Evolutionary conservation across 805 yeast genomes (phyloP).

Genomic region (Spathaspora arborariae): DNA sequence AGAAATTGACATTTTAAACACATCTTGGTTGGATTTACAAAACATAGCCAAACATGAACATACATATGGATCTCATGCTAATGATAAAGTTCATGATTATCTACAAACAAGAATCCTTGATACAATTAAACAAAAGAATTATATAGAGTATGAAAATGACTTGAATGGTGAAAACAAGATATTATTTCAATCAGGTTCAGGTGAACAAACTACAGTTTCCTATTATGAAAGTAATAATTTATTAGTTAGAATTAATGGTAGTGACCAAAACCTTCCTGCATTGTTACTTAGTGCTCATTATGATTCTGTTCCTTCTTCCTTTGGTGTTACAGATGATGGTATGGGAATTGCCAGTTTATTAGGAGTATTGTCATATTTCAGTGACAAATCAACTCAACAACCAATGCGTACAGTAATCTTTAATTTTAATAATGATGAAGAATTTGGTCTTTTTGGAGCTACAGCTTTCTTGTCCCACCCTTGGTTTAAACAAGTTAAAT

Average conservation of each 20-base stretch:
- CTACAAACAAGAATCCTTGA: slow-evolving; percentile 41
- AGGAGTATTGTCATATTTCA: slow-evolving; percentile 56
- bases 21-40: slow-evolving; percentile 72
- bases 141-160: slow-evolving; percentile 38
- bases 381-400: slow-evolving; percentile 28
- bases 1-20: slow-evolving; percentile 28
- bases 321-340: slow-evolving; percentile 91
- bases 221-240: slow-evolving; percentile 82
- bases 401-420: slow-evolving; percentile 73
- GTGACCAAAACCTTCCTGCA: slow-evolving; percentile 55
- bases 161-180: slow-evolving; percentile 43
- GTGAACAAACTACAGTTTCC: slow-evolving; percentile 45
- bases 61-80: slow-evolving; percentile 75
- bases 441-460: slow-evolving; percentile 84
- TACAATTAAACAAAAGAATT: slow-evolving; percentile 25
- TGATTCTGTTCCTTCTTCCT: slow-evolving; percentile 84
- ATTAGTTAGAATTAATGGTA: slow-evolving; percentile 71
- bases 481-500: slow-evolving; percentile 59
- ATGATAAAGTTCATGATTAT: slow-evolving; percentile 73
- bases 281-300: slow-evolving; percentile 79
- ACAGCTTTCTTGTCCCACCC: slow-evolving; percentile 66
- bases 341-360: slow-evolving; percentile 80
- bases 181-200: slow-evolving; percentile 48
- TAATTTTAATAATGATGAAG: slow-evolving; percentile 88
- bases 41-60: slow-evolving; percentile 62